These are phyloP conservation scores for Ambrosiella xylebori DNA, from an alignment of 2,329 filamentous ascomycete species.

Conservation along the genomic window DNA sequence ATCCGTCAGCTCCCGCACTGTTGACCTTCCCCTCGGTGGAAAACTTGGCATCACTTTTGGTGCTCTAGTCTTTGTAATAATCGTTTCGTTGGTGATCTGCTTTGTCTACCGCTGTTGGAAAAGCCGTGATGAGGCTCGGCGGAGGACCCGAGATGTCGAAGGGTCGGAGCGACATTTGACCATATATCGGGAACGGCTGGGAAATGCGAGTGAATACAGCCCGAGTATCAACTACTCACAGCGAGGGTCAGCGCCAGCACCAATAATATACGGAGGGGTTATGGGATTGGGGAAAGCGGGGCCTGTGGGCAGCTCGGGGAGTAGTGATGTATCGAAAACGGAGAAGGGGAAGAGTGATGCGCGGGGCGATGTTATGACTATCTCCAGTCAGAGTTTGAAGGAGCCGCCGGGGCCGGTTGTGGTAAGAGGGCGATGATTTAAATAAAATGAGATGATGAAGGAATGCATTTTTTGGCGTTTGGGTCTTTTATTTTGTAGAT, in stretches of 20 bases:
- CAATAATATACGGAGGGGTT: background rate
- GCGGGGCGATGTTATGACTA: background rate
- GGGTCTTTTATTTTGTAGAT: conserved; percentile 1
- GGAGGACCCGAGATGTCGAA: background rate
- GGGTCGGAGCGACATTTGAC: background rate
- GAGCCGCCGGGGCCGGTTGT: background rate
- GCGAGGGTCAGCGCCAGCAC: conserved; percentile 1
- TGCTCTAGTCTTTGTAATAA: conserved; percentile 6
- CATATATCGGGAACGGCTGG: background rate
- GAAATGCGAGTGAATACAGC: background rate
- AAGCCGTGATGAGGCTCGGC: conserved; percentile 1
- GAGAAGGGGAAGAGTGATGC: conserved; percentile 1
- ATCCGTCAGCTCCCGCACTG: background rate
- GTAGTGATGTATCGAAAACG: background rate
- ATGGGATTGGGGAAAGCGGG: background rate
- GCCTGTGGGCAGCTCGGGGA: conserved; percentile 3
- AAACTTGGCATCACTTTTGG: conserved; percentile 14
- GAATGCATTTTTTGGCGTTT: background rate
- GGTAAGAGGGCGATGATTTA: background rate
- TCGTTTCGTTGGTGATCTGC: conserved; percentile 10
- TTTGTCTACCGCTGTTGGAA: conserved; percentile 11
- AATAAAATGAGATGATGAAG: background rate
- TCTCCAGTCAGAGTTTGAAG: background rate
- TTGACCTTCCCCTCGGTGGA: conserved; percentile 9
- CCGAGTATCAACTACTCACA: background rate